These are phyloP conservation scores for Cupressus sempervirens DNA, from an alignment of 75 land plant genomes.

Conservation along the genomic window DNA sequence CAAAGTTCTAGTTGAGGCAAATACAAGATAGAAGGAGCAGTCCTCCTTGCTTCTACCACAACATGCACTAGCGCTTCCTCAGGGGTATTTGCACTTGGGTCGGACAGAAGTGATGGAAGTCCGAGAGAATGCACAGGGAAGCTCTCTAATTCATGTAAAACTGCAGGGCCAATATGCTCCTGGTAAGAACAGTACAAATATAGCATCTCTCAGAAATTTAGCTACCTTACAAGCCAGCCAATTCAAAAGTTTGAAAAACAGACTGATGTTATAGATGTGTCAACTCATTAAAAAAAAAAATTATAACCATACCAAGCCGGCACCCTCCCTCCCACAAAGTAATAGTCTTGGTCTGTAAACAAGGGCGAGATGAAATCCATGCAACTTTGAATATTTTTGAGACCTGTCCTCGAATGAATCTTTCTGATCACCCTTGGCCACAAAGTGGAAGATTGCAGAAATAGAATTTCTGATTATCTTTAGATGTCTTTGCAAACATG, in stretches of 20 bases:
- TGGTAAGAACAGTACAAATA: slow-evolving; percentile 32
- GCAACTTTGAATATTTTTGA: slow-evolving; percentile 48
- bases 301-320: slow-evolving; percentile 61
- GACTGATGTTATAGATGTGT: neutral
- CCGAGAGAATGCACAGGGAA: too few relatives aligned
- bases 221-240: neutral
- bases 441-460: slow-evolving; percentile 56
- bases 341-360: slow-evolving; percentile 78
- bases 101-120: too few relatives aligned
- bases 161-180: slow-evolving; percentile 96
- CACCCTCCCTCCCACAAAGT: slow-evolving; percentile 72
- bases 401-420: slow-evolving; percentile 21
- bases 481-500: slow-evolving; percentile 42
- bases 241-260: neutral
- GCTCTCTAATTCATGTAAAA: slow-evolving; percentile 58
- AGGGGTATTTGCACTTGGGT: too few relatives aligned
- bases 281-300: slow-evolving; percentile 15
- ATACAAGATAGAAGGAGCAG: too few relatives aligned
- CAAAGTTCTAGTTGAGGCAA: too few relatives aligned
- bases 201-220: too few relatives aligned
- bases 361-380: slow-evolving; percentile 24
- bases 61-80: too few relatives aligned
- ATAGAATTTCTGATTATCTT: slow-evolving; percentile 44
- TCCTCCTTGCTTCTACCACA: too few relatives aligned
- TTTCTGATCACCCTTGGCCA: neutral